These are phyloP conservation scores for Bipolaris oryzae DNA, from an alignment of 2,329 filamentous ascomycete genomes.

Conservation along the genomic window DNA sequence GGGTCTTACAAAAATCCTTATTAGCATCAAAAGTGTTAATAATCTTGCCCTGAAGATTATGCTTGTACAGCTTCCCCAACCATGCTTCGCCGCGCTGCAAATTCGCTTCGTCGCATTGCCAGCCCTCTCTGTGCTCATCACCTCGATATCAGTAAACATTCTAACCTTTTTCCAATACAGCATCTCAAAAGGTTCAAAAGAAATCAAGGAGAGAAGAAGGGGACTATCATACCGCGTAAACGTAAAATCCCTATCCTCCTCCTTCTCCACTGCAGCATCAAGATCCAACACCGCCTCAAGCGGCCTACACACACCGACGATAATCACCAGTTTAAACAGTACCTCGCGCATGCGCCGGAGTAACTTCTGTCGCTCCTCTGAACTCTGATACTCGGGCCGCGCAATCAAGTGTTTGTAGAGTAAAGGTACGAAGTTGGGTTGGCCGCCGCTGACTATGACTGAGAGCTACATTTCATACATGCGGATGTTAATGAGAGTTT, in stretches of 20 bases:
- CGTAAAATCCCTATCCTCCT: constrained; percentile 64
- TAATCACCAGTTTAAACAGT: constrained; percentile 61
- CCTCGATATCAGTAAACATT: background rate
- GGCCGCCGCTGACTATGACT: constrained; percentile 57
- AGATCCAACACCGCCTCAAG: constrained; percentile 66
- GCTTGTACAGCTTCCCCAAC: constrained; percentile 63
- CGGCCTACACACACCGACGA: constrained; percentile 68
- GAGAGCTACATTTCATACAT: constrained; percentile 36
- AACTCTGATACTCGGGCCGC: constrained; percentile 54
- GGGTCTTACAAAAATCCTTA: constrained; percentile 51
- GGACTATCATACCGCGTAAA: constrained; percentile 51
- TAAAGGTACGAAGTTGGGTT: constrained; percentile 58
- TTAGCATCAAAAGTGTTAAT: constrained; percentile 51
- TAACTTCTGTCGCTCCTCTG: constrained; percentile 55
- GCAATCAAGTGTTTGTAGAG: constrained; percentile 63
- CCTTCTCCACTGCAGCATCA: constrained; percentile 53
- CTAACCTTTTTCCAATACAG: background rate
- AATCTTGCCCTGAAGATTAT: constrained; percentile 52
- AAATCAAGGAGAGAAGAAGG: background rate
- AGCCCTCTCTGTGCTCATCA: constrained; percentile 52
- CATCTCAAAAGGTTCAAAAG: too few relatives aligned
- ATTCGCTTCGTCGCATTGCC: constrained; percentile 64
- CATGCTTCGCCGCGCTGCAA: constrained; percentile 60
- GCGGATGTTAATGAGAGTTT: too few relatives aligned
- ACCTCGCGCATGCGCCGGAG: constrained; percentile 62